Evolutionary conservation across 2,329 filamentous ascomycete genomes (phyloP), one percentile per base, ranked within the genome.

Genomic region (Exophiala mesophila): DNA sequence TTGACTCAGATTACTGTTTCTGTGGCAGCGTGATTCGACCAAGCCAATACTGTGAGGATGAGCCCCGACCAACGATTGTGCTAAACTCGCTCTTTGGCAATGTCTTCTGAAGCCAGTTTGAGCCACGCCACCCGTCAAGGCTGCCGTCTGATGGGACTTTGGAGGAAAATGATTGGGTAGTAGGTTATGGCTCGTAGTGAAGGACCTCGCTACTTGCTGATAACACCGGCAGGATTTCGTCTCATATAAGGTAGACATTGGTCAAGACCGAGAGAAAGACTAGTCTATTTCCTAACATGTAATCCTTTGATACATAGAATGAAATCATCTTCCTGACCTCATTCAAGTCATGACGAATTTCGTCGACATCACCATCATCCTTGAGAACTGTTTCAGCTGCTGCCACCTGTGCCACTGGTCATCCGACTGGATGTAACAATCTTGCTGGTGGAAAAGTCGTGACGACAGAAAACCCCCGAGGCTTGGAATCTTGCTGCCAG

Each of bases 271-370:
- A n/a, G n/a, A n/a, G n/a, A n/a, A n/a, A n/a, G n/a, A n/a, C n/a
- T 74, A 70, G 29, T 65, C 66, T 6, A 70, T 70, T 54, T 74
- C 71, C 1, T 67, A 41, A 51, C 64, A 54, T 65, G 71, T 26
- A 73, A 52, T 23, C 73, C 67, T 56, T 71, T 69, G 60, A 74
- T 72, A 26, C 70, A 54, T 1, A 69, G 67, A 47, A 38, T 38
- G 35, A 38, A 38, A 28, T 38, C 35, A 38, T 38, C n/a, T 26
- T 26, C 23, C 23, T 26, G 23, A 26, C 23, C 23, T 26, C 23
- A 26, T 26, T 12, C 26, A 28, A 26, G 6, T 38, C 19, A 38
- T 38, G 21, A 38, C 35, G 35, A 23, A 28, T 26, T 6, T 26
- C 6, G 12, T 12, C 23, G 23, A 26, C 7, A 26, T 7, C 12